Evolutionary conservation across 2,329 filamentous ascomycete genomes (phyloP).

Genomic region (Colletotrichum magnum): DNA sequence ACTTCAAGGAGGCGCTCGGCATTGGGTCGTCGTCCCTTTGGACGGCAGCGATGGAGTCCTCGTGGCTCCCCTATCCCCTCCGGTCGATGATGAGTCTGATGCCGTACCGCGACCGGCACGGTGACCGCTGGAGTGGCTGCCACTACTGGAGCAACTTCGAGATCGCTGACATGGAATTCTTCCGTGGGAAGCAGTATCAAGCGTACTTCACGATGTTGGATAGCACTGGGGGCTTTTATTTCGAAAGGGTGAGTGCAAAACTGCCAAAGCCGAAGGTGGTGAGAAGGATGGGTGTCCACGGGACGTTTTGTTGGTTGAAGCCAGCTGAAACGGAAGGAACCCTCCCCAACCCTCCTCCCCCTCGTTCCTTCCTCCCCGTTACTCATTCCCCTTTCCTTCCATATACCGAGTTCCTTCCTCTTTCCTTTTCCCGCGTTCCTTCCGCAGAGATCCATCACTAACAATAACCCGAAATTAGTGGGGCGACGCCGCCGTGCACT

Average conservation of each 20-base stretch:
- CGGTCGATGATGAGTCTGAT: constrained; percentile 54
- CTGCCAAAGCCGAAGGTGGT: not conserved
- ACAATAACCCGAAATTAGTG: too few relatives aligned
- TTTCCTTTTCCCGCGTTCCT: not conserved
- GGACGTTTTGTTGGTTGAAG: not conserved
- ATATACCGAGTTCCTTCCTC: too few relatives aligned
- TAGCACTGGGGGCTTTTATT: constrained; percentile 58
- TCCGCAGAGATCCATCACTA: not conserved
- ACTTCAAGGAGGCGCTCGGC: constrained; percentile 56
- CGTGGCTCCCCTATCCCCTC: constrained; percentile 59
- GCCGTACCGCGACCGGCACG: constrained; percentile 54
- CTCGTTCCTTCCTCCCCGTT: not conserved
- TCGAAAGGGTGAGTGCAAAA: constrained; percentile 54
- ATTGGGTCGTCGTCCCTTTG: constrained; percentile 55
- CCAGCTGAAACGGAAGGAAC: not conserved
- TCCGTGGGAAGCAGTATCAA: constrained; percentile 56
- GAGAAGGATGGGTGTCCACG: not conserved
- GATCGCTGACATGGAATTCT: constrained; percentile 62
- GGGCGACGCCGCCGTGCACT: constrained; percentile 62
- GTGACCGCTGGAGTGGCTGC: constrained; percentile 60
- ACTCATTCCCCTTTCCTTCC: too few relatives aligned
- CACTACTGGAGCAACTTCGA: constrained; percentile 66
- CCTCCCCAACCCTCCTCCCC: not conserved
- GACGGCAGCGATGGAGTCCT: constrained; percentile 57
- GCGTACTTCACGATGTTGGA: constrained; percentile 58